Evolutionary conservation across 2,329 filamentous ascomycete species (phyloP).

Genomic region (Whalleya microplaca): DNA sequence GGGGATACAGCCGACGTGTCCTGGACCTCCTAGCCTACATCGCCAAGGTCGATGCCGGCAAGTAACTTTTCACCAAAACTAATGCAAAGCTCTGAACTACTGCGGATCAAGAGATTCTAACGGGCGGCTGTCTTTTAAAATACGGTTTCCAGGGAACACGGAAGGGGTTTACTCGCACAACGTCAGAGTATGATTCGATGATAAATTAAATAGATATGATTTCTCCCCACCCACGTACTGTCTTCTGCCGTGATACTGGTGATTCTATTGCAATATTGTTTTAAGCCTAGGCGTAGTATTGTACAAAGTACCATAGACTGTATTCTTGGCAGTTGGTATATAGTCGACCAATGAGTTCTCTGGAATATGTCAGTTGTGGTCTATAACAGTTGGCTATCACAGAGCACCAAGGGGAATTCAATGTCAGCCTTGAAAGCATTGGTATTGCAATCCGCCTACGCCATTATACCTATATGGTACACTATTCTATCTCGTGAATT

Average conservation of each 20-base stretch:
- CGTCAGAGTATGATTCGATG: slow-evolving; percentile 15
- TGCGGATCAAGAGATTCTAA: slow-evolving; percentile 5
- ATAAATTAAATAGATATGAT: slow-evolving; percentile 18
- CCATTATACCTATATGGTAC: slow-evolving; percentile 28
- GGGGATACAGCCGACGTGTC: slow-evolving; percentile 98
- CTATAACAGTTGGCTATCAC: neutral
- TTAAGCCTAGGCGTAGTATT: neutral
- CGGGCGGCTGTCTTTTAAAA: slow-evolving; percentile 16
- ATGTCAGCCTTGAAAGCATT: slow-evolving; percentile 11
- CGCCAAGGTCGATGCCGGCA: slow-evolving; percentile 72
- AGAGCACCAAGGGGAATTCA: slow-evolving; percentile 14
- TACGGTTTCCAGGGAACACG: slow-evolving; percentile 16
- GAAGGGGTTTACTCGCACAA: slow-evolving; percentile 15
- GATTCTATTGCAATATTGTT: neutral
- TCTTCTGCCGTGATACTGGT: neutral
- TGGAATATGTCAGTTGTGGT: too few relatives aligned
- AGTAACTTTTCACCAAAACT: slow-evolving; percentile 43
- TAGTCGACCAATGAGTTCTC: neutral
- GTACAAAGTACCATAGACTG: neutral
- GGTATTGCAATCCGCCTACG: slow-evolving; percentile 24
- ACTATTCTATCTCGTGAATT: slow-evolving; percentile 27
- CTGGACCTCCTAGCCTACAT: slow-evolving; percentile 81
- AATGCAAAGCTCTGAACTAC: slow-evolving; percentile 25
- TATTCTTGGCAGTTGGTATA: neutral
- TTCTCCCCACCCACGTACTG: neutral